Evolutionary conservation across 2,329 filamentous ascomycete genomes (phyloP).

Genomic region (Lizonia empirigonia): DNA sequence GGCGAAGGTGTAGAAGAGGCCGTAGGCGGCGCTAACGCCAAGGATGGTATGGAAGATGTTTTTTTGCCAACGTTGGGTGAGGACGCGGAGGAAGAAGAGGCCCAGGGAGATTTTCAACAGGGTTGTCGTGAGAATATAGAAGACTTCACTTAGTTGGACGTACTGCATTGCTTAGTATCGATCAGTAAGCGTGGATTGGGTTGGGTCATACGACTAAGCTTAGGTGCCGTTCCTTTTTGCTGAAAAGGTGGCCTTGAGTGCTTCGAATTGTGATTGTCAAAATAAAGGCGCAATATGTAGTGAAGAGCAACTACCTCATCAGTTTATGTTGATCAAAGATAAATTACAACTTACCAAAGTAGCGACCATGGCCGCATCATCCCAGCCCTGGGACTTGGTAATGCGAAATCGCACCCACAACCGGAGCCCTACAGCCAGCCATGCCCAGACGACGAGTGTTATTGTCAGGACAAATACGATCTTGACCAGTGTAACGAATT

Average conservation of each 20-base stretch:
- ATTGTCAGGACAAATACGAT: conserved; percentile 29
- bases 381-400: conserved; percentile 43
- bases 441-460: conserved; percentile 36
- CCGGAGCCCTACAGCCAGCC: conserved; percentile 37
- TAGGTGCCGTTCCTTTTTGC: conserved; percentile 15
- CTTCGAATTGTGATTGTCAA: conserved; percentile 28
- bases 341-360: conserved; percentile 27
- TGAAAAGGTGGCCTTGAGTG: conserved; percentile 18
- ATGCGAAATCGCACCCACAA: conserved; percentile 43
- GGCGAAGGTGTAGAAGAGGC: conserved; percentile 38
- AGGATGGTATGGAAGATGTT: conserved; percentile 34
- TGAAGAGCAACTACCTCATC: conserved; percentile 8
- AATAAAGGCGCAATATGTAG: conserved; percentile 17
- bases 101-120: conserved; percentile 53
- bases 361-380: conserved; percentile 41
- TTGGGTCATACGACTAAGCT: conserved; percentile 28
- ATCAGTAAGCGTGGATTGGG: too few relatives aligned
- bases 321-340: neutral
- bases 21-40: conserved; percentile 30
- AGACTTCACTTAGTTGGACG: conserved; percentile 52
- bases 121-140: conserved; percentile 58
- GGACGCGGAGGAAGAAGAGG: conserved; percentile 45
- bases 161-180: conserved; percentile 26
- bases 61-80: conserved; percentile 41
- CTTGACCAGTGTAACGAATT: conserved; percentile 29